Evolutionary conservation across 1,284 basidiomycete species (phyloP).

Genomic region (Ustilago nuda): DNA sequence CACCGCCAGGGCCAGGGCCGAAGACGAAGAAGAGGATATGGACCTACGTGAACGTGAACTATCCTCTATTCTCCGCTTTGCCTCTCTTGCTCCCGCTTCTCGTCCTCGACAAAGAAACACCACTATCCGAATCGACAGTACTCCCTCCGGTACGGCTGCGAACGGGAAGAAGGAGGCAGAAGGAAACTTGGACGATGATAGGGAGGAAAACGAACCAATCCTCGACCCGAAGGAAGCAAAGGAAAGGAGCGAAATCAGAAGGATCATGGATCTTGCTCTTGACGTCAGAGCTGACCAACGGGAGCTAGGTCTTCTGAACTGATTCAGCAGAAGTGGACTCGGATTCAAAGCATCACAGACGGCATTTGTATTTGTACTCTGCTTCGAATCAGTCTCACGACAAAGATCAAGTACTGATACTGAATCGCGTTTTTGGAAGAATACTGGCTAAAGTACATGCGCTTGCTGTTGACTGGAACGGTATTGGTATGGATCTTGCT

Average conservation of each 20-base stretch:
- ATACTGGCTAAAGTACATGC: too few species aligned
- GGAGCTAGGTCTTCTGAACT: constrained; percentile 34
- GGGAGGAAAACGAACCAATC: constrained; percentile 9
- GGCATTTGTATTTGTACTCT: constrained; percentile 11
- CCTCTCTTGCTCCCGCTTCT: constrained; percentile 20
- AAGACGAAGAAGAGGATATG: constrained; percentile 12
- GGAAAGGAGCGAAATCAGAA: constrained; percentile 11
- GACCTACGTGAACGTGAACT: constrained; percentile 12
- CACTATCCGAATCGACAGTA: constrained; percentile 4
- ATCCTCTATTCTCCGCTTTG: constrained; percentile 28
- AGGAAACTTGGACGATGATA: not conserved
- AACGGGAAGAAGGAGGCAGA: not conserved
- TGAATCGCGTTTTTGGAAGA: not conserved
- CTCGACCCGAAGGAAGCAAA: constrained; percentile 7
- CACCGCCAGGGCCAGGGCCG: not conserved
- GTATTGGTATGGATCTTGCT: too few species aligned
- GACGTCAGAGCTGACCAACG: constrained; percentile 34
- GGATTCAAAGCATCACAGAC: not conserved
- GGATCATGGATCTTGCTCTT: constrained; percentile 33
- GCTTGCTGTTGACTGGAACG: too few species aligned
- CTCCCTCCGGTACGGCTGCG: not conserved
- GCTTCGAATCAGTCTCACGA: not conserved
- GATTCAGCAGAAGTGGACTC: not conserved
- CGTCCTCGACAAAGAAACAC: constrained; percentile 9
- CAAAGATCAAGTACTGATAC: not conserved